Evolutionary conservation across 2,329 filamentous ascomycete species (phyloP).

Genomic region (Aspergillus brasiliensis): DNA sequence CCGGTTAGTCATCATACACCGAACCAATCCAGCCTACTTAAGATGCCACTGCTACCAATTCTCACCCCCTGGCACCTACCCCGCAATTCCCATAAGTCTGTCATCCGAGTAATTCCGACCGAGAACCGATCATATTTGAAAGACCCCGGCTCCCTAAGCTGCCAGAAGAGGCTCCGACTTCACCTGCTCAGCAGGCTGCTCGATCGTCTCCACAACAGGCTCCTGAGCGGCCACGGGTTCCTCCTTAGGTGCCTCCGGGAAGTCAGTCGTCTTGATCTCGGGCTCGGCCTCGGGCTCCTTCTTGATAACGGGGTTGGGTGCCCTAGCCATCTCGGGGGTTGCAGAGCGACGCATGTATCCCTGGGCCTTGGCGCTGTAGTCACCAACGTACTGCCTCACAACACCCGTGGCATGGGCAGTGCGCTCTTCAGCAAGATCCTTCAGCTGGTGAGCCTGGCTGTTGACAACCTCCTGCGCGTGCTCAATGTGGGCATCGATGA

Average conservation of each 20-base stretch:
- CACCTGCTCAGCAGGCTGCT: conserved; percentile 31
- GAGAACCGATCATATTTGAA: not conserved
- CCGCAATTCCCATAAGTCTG: not conserved
- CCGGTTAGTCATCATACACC: not conserved
- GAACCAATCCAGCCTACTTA: not conserved
- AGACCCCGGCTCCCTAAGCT: not conserved
- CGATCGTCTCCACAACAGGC: conserved; percentile 23
- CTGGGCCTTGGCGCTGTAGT: conserved; percentile 63
- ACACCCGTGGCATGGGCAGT: conserved; percentile 60
- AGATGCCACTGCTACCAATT: not conserved
- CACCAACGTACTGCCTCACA: conserved; percentile 60
- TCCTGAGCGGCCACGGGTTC: conserved; percentile 32
- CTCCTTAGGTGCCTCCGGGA: conserved; percentile 50
- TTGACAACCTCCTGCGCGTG: conserved; percentile 57
- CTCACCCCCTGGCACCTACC: not conserved
- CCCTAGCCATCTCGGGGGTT: conserved; percentile 37
- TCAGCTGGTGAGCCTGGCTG: conserved; percentile 62
- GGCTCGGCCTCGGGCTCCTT: conserved; percentile 43
- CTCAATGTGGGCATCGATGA: conserved; percentile 63
- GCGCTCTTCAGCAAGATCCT: conserved; percentile 62
- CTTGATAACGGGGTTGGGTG: conserved; percentile 25
- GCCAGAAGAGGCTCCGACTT: conserved; percentile 41
- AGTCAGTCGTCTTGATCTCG: conserved; percentile 50
- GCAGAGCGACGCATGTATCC: conserved; percentile 51
- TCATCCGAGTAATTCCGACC: not conserved